Evolutionary conservation across 805 yeast genomes (phyloP), one percentile per base, ranked within the genome.

Genomic region (Phaffomyces opuntiae): DNA sequence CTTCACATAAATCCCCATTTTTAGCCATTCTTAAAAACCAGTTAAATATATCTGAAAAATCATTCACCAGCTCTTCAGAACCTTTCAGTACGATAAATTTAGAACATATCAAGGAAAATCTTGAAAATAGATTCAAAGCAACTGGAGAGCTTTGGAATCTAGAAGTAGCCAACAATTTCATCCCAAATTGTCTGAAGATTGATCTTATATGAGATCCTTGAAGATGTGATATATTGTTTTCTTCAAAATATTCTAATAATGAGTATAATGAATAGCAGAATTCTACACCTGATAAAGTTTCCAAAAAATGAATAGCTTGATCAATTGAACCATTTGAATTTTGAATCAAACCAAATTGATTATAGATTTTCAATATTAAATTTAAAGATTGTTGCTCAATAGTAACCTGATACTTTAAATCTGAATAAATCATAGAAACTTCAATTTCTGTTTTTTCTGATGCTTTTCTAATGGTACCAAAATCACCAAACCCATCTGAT

Each of bases 21-120:
- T 64, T 61, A 5, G 69, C 68, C 40, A 79, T 62, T 16, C 61
- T 53, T 3, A 66, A 36, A 9, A 78, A 49, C 72, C 78, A 81
- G 1, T 63, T 57, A 36, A 69, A 63, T 17, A 81, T 68, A 51
- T 80, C 84, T 34, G 54, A 55, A 38, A 72, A 69, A 41, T 78
- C 82, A 4, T 65, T 65, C 17, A 57, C 50, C 8, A 74, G 14
- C 2, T 55, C 56, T 1, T 51, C 56, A 9, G 59, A 53, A 0
- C 40, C 32, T 5, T 43, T 45, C 1, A 42, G 34, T 1, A 66
- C 38, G 68, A 77, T 66, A 0, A 51, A 33, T 13, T 44, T 55
- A 4, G 61, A 47, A 36, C 68, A 56, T 1, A 51, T 29, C 0
- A 39, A 24, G 25, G 72, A 50, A 1, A 74, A 41, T 32, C 54